phyloP scores from a whole-genome alignment of 2,329 filamentous ascomycete species.

The Colletotrichum chrysophilum region DNA sequence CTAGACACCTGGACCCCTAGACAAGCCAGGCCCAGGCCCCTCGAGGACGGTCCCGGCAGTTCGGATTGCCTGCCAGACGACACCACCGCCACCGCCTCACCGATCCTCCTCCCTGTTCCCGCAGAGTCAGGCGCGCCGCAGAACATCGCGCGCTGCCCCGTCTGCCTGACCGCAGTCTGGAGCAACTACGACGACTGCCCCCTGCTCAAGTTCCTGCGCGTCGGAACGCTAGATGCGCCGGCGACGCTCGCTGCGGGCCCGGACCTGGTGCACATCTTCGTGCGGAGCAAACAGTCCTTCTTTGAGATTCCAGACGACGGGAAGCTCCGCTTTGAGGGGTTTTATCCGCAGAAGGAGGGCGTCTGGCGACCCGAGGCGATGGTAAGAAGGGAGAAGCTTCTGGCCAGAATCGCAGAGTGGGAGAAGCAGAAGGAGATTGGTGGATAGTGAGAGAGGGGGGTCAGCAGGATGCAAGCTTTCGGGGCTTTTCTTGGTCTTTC shows the following conservation, averaged over 20 bases:
- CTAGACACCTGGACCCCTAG: constrained; percentile 5
- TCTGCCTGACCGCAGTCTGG: constrained; percentile 46
- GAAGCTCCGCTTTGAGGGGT: constrained; percentile 40
- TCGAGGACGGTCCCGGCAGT: not conserved
- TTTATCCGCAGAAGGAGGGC: constrained; percentile 35
- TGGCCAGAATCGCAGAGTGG: constrained; percentile 21
- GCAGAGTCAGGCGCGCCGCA: constrained; percentile 45
- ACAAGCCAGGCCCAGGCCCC: not conserved
- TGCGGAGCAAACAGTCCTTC: constrained; percentile 41
- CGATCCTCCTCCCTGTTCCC: constrained; percentile 35
- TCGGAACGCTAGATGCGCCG: constrained; percentile 47
- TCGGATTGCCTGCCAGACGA: not conserved
- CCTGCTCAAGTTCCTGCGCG: constrained; percentile 41
- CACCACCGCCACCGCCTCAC: not conserved
- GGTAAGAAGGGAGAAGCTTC: constrained; percentile 31
- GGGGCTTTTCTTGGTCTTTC: not conserved
- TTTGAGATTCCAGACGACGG: constrained; percentile 38
- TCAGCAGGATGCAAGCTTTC: not conserved
- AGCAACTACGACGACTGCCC: constrained; percentile 42
- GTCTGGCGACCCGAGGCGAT: constrained; percentile 38
- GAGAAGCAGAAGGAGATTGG: not conserved
- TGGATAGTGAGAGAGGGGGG: not conserved
- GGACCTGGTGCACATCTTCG: constrained; percentile 49
- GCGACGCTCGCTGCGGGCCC: constrained; percentile 40
- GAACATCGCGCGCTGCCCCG: constrained; percentile 45